phyloP scores from a whole-genome alignment of 345 rosid species.

The Pseudoturritis turrita region DNA sequence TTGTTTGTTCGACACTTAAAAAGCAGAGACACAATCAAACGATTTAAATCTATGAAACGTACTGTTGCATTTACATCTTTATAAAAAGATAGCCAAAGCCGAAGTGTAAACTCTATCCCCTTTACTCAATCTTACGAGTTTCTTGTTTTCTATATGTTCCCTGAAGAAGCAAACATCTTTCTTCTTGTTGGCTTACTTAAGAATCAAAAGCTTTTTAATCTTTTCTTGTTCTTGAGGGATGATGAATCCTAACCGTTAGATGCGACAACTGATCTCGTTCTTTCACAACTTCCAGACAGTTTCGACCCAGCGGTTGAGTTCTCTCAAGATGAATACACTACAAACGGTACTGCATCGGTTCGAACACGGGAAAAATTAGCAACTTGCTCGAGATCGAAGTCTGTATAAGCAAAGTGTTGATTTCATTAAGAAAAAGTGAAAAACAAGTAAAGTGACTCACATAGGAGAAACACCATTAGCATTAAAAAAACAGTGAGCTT shows the following conservation, averaged over 20 bases:
- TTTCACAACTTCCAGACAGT: not conserved
- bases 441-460: constrained; percentile 38
- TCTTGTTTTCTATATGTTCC: not conserved
- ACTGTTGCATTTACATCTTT: not conserved
- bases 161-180: not conserved
- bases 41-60: not conserved
- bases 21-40: not conserved
- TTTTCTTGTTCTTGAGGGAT: constrained; percentile 12
- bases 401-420: not conserved
- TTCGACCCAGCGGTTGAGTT: not conserved
- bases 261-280: not conserved
- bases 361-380: not conserved
- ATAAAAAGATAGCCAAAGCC: not conserved
- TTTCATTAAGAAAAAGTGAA: not conserved
- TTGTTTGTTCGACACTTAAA: too few species aligned
- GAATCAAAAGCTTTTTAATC: not conserved
- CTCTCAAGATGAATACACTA: constrained; percentile 56
- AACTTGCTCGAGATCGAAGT: not conserved
- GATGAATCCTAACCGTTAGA: not conserved
- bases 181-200: too few species aligned
- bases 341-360: constrained; percentile 60
- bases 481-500: constrained; percentile 61
- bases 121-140: not conserved
- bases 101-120: not conserved
- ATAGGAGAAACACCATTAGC: constrained; percentile 68